Evolutionary conservation across 352 stramenopile species (phyloP).

Genomic region (Aphanomyces astaci): DNA sequence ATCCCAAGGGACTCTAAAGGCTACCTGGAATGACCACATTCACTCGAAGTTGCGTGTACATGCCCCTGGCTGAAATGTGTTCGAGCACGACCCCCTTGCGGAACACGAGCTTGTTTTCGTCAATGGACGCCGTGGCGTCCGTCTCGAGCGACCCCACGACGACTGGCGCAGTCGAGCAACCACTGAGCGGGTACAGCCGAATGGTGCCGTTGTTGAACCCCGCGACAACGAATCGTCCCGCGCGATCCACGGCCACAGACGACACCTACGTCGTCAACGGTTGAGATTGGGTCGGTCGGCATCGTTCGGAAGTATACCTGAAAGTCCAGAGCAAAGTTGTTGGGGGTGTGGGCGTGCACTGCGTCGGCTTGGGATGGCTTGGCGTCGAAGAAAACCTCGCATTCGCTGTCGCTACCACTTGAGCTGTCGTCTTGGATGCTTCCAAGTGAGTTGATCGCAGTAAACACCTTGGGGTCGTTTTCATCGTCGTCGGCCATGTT

Average conservation of each 20-base stretch:
- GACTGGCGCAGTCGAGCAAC: neutral
- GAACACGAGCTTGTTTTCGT: slow-evolving; percentile 50
- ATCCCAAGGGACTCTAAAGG: no score
- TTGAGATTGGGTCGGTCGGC: neutral
- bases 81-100: slow-evolving; percentile 66
- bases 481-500: slow-evolving; percentile 12
- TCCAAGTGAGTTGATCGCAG: neutral
- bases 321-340: slow-evolving; percentile 21
- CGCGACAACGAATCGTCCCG: slow-evolving; percentile 64
- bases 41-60: slow-evolving; percentile 81
- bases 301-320: slow-evolving; percentile 1
- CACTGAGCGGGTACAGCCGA: slow-evolving; percentile 49
- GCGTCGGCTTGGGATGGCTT: neutral
- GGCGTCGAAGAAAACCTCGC: slow-evolving; percentile 18
- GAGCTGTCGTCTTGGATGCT: slow-evolving; percentile 1
- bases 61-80: slow-evolving; percentile 65
- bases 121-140: neutral
- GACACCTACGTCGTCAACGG: slow-evolving; percentile 33
- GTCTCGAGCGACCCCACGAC: slow-evolving; percentile 6
- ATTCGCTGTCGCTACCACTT: slow-evolving; percentile 20
- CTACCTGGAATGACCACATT: slow-evolving; percentile 48
- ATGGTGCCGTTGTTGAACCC: slow-evolving; percentile 74
- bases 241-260: slow-evolving; percentile 61
- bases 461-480: neutral
- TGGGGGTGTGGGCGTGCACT: neutral